A percentile compares a stretch with the other conserved stretches of the same genome.
These are phyloP conservation scores for Bipolaris victoriae DNA, from an alignment of 2,329 filamentous ascomycete genomes.

Conservation along the genomic window DNA sequence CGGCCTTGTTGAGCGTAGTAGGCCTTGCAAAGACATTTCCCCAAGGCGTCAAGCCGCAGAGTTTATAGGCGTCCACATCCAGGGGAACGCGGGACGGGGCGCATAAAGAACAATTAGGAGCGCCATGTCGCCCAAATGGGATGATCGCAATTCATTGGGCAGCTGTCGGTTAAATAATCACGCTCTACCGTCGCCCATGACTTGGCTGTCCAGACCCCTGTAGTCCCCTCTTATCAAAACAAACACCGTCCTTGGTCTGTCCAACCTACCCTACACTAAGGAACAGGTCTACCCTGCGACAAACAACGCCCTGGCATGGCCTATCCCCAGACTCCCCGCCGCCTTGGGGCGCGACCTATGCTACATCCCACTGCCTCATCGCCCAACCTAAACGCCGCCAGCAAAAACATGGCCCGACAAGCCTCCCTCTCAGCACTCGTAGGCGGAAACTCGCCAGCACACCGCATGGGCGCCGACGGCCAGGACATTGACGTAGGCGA, in stretches of 20 bases:
- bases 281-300: conserved; percentile 20
- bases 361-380: conserved; percentile 51
- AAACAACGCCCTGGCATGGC: conserved; percentile 41
- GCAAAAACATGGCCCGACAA: conserved; percentile 67
- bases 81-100: neutral
- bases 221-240: conserved; percentile 16
- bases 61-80: no score
- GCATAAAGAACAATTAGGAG: conserved; percentile 5
- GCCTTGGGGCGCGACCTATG: conserved; percentile 48
- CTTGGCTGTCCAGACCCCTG: conserved; percentile 13
- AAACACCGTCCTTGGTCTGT: conserved; percentile 22
- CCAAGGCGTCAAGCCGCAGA: no score
- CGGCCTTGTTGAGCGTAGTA: neutral
- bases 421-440: conserved; percentile 74
- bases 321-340: conserved; percentile 51
- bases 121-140: neutral
- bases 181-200: conserved; percentile 8
- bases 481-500: conserved; percentile 76
- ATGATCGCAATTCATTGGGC: conserved; percentile 8
- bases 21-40: neutral
- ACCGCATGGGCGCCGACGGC: conserved; percentile 54
- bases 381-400: conserved; percentile 51
- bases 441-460: conserved; percentile 51
- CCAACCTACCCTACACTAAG: conserved; percentile 15
- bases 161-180: conserved; percentile 16